Conservation (phyloP, 768 basidiomycete genomes). For the Phaeotremella fagi region DNA sequence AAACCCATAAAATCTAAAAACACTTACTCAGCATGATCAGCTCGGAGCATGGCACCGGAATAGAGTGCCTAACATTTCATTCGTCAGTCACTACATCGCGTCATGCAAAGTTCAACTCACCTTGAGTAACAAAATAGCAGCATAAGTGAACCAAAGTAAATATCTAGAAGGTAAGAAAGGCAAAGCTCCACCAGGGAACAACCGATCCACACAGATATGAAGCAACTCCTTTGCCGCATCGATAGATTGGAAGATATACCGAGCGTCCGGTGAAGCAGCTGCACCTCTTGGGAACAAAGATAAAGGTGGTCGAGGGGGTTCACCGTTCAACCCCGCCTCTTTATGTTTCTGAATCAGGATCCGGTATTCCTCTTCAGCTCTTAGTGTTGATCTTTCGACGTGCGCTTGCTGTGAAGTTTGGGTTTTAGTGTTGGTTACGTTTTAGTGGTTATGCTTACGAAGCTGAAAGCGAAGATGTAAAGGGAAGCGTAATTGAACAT, state of each 20-base stretch:
- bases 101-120: slow-evolving; percentile 3
- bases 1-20: no score
- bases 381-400: slow-evolving; percentile 33
- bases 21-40: slow-evolving; percentile 37
- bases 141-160: slow-evolving; percentile 46
- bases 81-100: not conserved
- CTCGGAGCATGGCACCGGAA: slow-evolving; percentile 45
- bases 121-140: slow-evolving; percentile 43
- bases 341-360: slow-evolving; percentile 13
- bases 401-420: slow-evolving; percentile 34
- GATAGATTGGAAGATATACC: slow-evolving; percentile 45
- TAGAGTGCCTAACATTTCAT: slow-evolving; percentile 29
- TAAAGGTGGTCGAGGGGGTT: slow-evolving; percentile 18
- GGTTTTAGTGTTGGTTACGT: not conserved
- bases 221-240: slow-evolving; percentile 41
- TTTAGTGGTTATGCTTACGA: slow-evolving; percentile 21
- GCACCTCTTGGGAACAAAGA: slow-evolving; percentile 41
- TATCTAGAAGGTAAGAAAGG: slow-evolving; percentile 41
- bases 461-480: slow-evolving; percentile 40
- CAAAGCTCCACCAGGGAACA: slow-evolving; percentile 38
- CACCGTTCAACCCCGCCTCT: slow-evolving; percentile 5
- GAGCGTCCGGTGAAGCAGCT: slow-evolving; percentile 33
- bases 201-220: slow-evolving; percentile 39
- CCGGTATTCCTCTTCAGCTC: slow-evolving; percentile 36
- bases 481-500: slow-evolving; percentile 39